Conservation (phyloP, 2,329 filamentous ascomycete genomes). For the Epicoccum nigrum region DNA sequence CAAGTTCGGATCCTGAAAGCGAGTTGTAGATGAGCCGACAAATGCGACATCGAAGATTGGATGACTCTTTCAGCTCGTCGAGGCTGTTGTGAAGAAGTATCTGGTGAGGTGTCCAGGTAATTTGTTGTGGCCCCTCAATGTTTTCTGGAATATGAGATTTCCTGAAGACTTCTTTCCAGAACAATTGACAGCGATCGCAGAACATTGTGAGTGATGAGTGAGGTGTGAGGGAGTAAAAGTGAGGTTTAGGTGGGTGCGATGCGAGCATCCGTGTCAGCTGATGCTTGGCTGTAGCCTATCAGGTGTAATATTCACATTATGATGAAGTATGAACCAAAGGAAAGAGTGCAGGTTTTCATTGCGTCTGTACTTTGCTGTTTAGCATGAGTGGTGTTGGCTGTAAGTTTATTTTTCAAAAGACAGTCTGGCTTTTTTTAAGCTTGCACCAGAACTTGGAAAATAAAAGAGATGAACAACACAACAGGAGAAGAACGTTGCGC, state of each 20-base stretch:
- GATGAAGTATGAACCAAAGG: too few species aligned
- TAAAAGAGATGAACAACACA: neutral
- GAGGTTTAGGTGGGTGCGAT: neutral
- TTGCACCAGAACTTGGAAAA: neutral
- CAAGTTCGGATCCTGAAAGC: neutral
- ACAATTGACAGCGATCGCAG: neutral
- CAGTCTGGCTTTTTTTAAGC: too few species aligned
- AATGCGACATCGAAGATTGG: neutral
- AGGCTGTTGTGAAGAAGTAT: neutral
- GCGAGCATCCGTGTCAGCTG: neutral
- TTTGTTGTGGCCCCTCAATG: neutral
- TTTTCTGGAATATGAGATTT: neutral
- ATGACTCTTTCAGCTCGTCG: neutral
- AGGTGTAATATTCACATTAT: neutral
- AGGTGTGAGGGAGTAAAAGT: neutral
- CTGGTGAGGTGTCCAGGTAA: neutral
- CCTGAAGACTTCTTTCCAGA: neutral
- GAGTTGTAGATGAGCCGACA: neutral
- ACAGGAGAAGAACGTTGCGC: too few species aligned
- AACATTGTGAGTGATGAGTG: neutral
- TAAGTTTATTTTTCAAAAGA: too few species aligned
- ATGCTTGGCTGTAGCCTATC: neutral
- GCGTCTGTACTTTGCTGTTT: too few species aligned
- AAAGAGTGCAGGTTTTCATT: too few species aligned
- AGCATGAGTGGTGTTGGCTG: too few species aligned